Base-by-base conservation (phyloP, 225 moss, liverwort and hornwort species). In the Ulota crispa region DNA sequence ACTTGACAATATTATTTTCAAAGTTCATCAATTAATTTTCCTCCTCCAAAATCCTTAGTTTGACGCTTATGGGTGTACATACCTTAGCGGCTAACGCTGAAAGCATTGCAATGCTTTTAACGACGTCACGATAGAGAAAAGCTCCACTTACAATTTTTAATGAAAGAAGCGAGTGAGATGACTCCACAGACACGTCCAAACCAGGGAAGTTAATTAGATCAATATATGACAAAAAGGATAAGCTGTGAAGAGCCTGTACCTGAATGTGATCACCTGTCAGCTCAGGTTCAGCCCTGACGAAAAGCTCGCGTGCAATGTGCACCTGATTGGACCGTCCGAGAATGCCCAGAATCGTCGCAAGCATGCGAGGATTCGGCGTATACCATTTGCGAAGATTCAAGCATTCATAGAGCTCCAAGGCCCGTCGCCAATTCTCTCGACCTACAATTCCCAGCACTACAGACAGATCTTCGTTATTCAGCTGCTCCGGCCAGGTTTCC, bases 361-460 rank as follows among this genome's bases (percentile, higher is more conserved):
- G 92, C 98, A 99, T 99, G 52, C 95, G 93, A 78, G 90, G 90
- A 77, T 94, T 88, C 3, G 98, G 98, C 36, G 90, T 92, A 32
- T 96, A 95, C 98, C 98, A 99, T 72, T 89, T 90, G 30, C 91
- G 90, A 64, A 99, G 83, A 69, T 95, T 99, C 54, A 99, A 78
- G 90, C 98, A 95, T 78, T 99, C 98, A 62, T 91, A 99, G 30
- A 99, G 89, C 85, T 99, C 98, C 68, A 99, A 73, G 2, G 95
- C 90, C 62, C 98, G 93, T 45, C 83, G 87, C 98, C 95, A 99
- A 61, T 91, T 88, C 32, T 87, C 89, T 32, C 85, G 75, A 19
- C 98, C 95, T 16, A 99, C 95, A 59, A 76, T 80, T 86, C 92
- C 93, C 60, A 99, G 89, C 67, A 95, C 91, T 31, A 92, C 81